Evolutionary conservation across 2,329 filamentous ascomycete genomes (phyloP).

Genomic region (Capronia epimyces): DNA sequence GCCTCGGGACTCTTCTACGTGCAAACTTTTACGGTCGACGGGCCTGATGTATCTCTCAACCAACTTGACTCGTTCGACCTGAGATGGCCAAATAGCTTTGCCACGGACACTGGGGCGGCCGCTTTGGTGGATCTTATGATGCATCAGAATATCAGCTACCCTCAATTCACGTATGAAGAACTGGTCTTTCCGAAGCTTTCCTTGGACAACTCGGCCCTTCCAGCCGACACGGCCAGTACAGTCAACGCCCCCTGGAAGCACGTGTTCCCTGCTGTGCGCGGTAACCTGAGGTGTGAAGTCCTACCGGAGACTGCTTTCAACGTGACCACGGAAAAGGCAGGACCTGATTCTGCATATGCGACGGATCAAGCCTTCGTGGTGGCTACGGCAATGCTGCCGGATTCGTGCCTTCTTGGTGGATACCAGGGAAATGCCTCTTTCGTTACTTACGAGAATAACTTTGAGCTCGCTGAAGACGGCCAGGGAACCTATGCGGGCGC

Average conservation of each 20-base stretch:
- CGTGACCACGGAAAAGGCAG: slow-evolving; percentile 16
- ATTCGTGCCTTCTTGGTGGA: slow-evolving; percentile 22
- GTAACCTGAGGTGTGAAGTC: slow-evolving; percentile 24
- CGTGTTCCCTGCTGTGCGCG: slow-evolving; percentile 17
- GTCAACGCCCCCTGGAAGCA: slow-evolving; percentile 14
- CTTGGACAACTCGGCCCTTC: slow-evolving; percentile 15
- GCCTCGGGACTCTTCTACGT: slow-evolving; percentile 33
- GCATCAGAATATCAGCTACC: slow-evolving; percentile 24
- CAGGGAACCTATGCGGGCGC: slow-evolving; percentile 23
- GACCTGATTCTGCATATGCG: slow-evolving; percentile 15
- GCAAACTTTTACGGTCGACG: slow-evolving; percentile 24
- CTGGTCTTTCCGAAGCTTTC: slow-evolving; percentile 25
- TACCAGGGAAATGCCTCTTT: slow-evolving; percentile 14
- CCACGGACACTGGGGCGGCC: slow-evolving; percentile 25
- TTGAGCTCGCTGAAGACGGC: slow-evolving; percentile 17
- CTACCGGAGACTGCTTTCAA: slow-evolving; percentile 12
- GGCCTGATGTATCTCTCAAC: slow-evolving; percentile 28
- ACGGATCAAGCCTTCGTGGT: slow-evolving; percentile 22
- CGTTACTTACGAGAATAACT: slow-evolving; percentile 23
- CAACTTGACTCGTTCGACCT: slow-evolving; percentile 31
- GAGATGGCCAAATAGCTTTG: slow-evolving; percentile 22
- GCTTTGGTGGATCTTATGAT: slow-evolving; percentile 24
- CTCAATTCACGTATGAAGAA: slow-evolving; percentile 24
- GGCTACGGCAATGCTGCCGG: slow-evolving; percentile 21
- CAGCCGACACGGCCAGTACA: slow-evolving; percentile 9